Evolutionary conservation across 2,329 filamentous ascomycete genomes (phyloP), one percentile per base, ranked within the genome.

Genomic region (Cladosporium sphaerospermum): DNA sequence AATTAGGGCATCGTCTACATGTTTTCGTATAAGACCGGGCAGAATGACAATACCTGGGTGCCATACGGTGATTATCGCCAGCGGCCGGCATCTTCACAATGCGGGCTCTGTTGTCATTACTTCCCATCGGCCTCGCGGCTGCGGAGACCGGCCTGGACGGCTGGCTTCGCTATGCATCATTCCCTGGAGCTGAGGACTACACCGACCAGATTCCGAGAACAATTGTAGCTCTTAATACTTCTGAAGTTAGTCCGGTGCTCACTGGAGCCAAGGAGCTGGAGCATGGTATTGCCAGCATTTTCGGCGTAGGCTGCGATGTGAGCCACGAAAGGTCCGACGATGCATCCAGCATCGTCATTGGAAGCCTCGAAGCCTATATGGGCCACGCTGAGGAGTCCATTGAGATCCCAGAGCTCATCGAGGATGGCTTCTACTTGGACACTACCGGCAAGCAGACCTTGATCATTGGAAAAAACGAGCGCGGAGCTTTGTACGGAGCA

Each of bases 401-500:
- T 7, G 64, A 69, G 18, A 52, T 64, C 14, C 67, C 72, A 1
- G 63, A 74, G 4, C 72, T 84, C 11, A 68, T 73, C 32, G 72
- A 76, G 10, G 82, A 84, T 60, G 84, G 84, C 3, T 88, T 81
- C 66, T 84, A 77, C 71, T 73, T 88, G 31, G 76, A 69, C 57
- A 78, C 72, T 4, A 69, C 69, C 4, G 71, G 69, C 8, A 60
- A 68, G 1, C 68, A 67, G 0, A 75, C 85, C 18, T 70, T 77
- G 34, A 86, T 87, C 46, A 62, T 86, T 1, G 83, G 83, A 0
- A 74, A 81, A 56, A 86, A 85, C 59, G 81, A 86, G 61, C 78
- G 83, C 0, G 85, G 83, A 10, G 80, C 82, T 4, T 74, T 88
- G 1, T 88, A 88, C 59, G 85, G 85, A 6, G 75, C 84, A 4